Base-by-base conservation (phyloP, 2,329 filamentous ascomycete species). In the Xylariaceae sp. region DNA sequence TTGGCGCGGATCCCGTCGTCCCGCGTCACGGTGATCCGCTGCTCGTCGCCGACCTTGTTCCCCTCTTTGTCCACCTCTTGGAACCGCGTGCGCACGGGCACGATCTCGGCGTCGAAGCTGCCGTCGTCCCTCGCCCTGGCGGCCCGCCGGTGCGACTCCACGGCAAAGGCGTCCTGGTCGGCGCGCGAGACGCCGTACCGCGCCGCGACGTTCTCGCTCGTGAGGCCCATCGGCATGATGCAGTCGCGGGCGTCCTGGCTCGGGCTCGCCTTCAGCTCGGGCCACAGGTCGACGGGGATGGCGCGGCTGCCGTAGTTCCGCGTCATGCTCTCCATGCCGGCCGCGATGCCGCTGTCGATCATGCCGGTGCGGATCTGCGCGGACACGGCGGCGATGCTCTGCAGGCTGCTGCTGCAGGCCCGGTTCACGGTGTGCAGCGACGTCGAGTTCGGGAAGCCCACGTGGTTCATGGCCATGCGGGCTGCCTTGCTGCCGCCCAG, bases 251-350 rank as follows among this genome's bases (percentile, higher is more conserved):
- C 89, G 59, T 95, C 86, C 66, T 87, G 80, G 36, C 30, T 42
- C 13, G 8, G 82, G 80, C 1, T 75, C 73, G 87, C 81, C 64
- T 77, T 83, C 56, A 96, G 75, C 45, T 82, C 85, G 0, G 88
- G 85, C 91, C 91, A 96, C 9, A 91, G 73, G 59, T 91, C 83
- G 0, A 85, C 86, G 0, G 92, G 92, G 36, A 97, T 94, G n/a
- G 92, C 92, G 52, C 85, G 79, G 21, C 79, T 84, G 45, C 87
- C 92, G 73, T 97, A 97, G 75, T 96, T 96, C 61, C 88, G 77
- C 59, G 91, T 96, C 92, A 97, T 97, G 75, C 88, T 93, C 81
- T 97, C 92, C 89, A 95, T 96, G 24, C 92, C 92, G 2, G 89
- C 92, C 8, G 86, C 92, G 57, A 97, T 84, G 55, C 91, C 92